phyloP scores from a whole-genome alignment of 164 flowering plant species.

The Chimonanthus praecox region DNA sequence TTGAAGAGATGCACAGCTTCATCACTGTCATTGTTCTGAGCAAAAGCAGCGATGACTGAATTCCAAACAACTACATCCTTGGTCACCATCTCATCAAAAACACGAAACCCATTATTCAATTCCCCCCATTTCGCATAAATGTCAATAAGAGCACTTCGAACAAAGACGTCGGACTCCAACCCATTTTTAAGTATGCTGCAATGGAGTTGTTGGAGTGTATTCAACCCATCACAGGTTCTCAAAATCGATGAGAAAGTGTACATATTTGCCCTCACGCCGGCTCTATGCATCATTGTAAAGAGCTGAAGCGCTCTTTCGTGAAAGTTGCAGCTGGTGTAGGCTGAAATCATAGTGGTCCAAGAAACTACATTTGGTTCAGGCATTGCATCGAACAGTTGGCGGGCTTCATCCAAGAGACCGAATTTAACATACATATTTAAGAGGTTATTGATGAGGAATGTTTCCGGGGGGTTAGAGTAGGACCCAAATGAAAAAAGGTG shows the following conservation, averaged over 20 bases:
- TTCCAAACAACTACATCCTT: conserved; percentile 77
- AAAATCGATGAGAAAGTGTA: conserved; percentile 68
- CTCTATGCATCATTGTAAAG: conserved; percentile 61
- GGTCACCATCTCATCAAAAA: conserved; percentile 73
- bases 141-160: conserved; percentile 75
- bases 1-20: conserved; percentile 60
- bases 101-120: conserved; percentile 29
- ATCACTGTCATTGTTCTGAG: conserved; percentile 65
- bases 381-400: conserved; percentile 65
- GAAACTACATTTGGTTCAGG: conserved; percentile 67
- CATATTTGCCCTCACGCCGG: conserved; percentile 69
- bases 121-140: conserved; percentile 69
- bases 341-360: conserved; percentile 89
- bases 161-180: conserved; percentile 72
- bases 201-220: conserved; percentile 51
- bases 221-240: conserved; percentile 53
- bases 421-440: conserved; percentile 65
- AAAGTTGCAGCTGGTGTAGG: conserved; percentile 32
- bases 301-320: conserved; percentile 39
- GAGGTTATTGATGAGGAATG: conserved; percentile 52
- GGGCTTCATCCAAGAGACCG: conserved; percentile 47
- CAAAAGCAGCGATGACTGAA: conserved; percentile 72
- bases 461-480: conserved; percentile 31
- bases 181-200: conserved; percentile 50
- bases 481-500: conserved; percentile 52